phyloP scores from a whole-genome alignment of 805 yeast species.

The Saccharomycopsis synnaedendra region DNA sequence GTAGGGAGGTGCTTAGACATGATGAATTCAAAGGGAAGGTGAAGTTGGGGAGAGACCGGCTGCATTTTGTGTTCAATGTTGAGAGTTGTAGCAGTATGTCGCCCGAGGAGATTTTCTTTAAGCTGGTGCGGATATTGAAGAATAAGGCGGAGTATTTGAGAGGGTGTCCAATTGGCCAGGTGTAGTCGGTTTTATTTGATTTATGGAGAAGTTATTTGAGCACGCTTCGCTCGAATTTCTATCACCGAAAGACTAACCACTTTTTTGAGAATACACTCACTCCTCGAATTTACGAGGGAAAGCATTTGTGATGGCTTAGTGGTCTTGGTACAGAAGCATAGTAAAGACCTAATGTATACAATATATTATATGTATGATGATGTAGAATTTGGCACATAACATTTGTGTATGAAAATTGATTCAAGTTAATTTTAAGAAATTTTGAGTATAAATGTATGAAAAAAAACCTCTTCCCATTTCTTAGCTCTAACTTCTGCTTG shows the following conservation, averaged over 20 bases:
- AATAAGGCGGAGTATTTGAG: constrained; percentile 75
- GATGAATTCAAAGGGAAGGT: constrained; percentile 84
- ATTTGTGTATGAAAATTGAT: too few relatives aligned
- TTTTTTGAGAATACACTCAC: background rate
- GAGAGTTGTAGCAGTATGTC: constrained; percentile 96
- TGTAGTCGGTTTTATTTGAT: constrained; percentile 9
- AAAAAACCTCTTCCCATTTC: too few relatives aligned
- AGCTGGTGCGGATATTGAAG: constrained; percentile 74
- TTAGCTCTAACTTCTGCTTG: too few relatives aligned
- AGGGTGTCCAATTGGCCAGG: constrained; percentile 64
- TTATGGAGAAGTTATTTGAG: background rate
- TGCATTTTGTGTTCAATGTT: constrained; percentile 87
- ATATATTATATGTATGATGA: too few relatives aligned
- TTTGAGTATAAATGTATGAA: too few relatives aligned
- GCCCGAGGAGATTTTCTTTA: constrained; percentile 92
- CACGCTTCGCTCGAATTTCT: background rate
- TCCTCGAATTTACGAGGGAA: too few relatives aligned
- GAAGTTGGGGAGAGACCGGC: constrained; percentile 81
- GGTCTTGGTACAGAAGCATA: too few relatives aligned
- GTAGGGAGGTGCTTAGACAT: constrained; percentile 92
- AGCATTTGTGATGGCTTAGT: too few relatives aligned
- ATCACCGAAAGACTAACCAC: background rate
- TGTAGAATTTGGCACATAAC: too few relatives aligned
- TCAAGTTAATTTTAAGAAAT: too few relatives aligned
- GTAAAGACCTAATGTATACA: too few relatives aligned